Evolutionary conservation across 192 early-diverging fungal genomes (phyloP).

Genomic region (Coemansia sp.): DNA sequence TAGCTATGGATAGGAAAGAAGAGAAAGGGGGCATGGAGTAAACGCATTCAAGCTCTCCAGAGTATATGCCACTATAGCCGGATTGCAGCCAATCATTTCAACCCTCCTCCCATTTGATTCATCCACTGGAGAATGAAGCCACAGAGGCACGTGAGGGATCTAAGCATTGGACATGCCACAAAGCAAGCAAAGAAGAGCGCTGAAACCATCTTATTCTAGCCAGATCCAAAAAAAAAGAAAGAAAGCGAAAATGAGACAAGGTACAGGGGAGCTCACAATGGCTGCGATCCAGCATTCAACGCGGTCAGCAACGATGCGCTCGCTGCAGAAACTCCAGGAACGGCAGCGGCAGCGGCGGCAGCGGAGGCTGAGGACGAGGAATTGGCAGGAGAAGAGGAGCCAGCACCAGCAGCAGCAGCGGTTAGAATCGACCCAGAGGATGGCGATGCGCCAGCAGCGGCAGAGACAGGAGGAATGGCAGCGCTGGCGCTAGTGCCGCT

Average conservation of each 20-base stretch:
- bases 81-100: no score
- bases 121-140: no score
- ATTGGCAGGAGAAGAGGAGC: not conserved
- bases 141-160: no score
- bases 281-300: slow-evolving; percentile 37
- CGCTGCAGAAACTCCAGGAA: not conserved
- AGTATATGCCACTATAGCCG: no score
- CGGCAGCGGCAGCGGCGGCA: not conserved
- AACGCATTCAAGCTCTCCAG: no score
- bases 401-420: not conserved
- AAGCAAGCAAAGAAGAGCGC: no score
- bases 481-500: not conserved
- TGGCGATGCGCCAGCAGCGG: not conserved
- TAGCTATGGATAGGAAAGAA: no score
- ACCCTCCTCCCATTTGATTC: no score
- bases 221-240: no score
- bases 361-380: not conserved
- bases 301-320: slow-evolving; percentile 25
- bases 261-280: slow-evolving; percentile 10
- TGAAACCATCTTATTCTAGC: no score
- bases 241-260: not conserved
- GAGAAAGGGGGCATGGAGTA: no score
- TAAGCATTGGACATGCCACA: no score
- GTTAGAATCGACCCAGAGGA: not conserved
- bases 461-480: not conserved